Percentiles rank a stretch among this genome's conserved stretches.
Evolutionary conservation across 225 moss, liverwort and hornwort species (phyloP).

Genomic region (Ulota crispa): DNA sequence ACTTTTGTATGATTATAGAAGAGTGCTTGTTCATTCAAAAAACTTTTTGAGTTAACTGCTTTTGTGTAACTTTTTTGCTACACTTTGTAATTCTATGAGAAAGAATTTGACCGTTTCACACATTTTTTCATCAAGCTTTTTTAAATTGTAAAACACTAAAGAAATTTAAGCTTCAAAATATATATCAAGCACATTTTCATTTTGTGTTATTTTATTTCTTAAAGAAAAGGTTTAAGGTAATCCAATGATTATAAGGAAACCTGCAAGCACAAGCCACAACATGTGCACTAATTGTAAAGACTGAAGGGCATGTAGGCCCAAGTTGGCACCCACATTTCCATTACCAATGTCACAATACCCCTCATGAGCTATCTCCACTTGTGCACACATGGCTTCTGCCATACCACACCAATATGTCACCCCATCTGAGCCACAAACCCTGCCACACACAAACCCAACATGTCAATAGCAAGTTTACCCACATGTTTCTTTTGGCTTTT

Average conservation of each 20-base stretch:
- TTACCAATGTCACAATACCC: slow-evolving; percentile 77
- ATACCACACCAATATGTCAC: slow-evolving; percentile 88
- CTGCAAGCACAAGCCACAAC: slow-evolving; percentile 78
- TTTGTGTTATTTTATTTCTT: background rate
- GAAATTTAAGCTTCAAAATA: background rate
- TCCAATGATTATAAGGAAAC: slow-evolving; percentile 70
- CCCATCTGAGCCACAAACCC: slow-evolving; percentile 75
- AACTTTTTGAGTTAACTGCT: too few species aligned
- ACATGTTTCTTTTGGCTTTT: too few species aligned
- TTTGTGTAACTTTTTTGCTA: too few species aligned
- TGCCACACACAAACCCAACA: background rate
- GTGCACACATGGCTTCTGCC: slow-evolving; percentile 81
- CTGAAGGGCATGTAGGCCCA: slow-evolving; percentile 71
- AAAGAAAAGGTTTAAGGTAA: slow-evolving; percentile 24
- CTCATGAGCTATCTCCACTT: slow-evolving; percentile 70
- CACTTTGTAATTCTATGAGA: too few species aligned
- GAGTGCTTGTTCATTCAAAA: too few species aligned
- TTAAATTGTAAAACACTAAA: slow-evolving; percentile 1
- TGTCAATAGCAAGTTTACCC: background rate
- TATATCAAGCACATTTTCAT: background rate
- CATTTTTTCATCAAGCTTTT: too few species aligned
- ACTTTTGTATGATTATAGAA: too few species aligned
- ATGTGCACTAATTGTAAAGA: slow-evolving; percentile 85
- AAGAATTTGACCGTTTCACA: too few species aligned
- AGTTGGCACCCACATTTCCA: slow-evolving; percentile 43